These are phyloP conservation scores for Eucalyptus erythrocorys DNA, from an alignment of 345 rosid species.

Conservation along the genomic window DNA sequence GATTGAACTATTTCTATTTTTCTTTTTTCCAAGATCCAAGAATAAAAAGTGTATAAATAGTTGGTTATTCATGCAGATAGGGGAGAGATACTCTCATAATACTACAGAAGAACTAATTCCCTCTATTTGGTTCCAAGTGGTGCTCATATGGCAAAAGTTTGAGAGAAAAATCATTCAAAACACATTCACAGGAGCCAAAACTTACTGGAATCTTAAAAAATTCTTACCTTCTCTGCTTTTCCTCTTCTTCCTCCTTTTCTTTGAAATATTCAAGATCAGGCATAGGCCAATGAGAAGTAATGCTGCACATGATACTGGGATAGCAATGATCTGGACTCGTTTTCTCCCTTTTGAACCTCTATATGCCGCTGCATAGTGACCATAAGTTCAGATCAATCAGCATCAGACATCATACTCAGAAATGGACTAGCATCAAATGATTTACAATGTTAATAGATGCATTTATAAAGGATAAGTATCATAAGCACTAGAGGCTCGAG, in stretches of 20 bases:
- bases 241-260: not conserved
- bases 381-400: not conserved
- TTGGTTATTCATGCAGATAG: not conserved
- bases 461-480: not conserved
- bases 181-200: not conserved
- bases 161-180: not conserved
- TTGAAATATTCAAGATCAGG: not conserved
- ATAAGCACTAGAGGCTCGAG: not conserved
- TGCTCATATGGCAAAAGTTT: not conserved
- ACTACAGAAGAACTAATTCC: not conserved
- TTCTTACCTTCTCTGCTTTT: not conserved
- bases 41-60: not conserved
- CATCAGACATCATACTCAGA: not conserved
- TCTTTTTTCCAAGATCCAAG: not conserved
- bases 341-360: not conserved
- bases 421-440: not conserved
- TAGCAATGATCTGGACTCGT: not conserved
- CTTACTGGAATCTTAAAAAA: not conserved
- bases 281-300: not conserved
- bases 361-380: not conserved
- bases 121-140: not conserved
- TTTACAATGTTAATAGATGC: not conserved
- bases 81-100: not conserved
- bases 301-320: not conserved
- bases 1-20: not conserved